Percentiles rank a stretch among this genome's conserved stretches.
Evolutionary conservation across 2,329 filamentous ascomycete species (phyloP).

Genomic region (Hypoxylon sp.): DNA sequence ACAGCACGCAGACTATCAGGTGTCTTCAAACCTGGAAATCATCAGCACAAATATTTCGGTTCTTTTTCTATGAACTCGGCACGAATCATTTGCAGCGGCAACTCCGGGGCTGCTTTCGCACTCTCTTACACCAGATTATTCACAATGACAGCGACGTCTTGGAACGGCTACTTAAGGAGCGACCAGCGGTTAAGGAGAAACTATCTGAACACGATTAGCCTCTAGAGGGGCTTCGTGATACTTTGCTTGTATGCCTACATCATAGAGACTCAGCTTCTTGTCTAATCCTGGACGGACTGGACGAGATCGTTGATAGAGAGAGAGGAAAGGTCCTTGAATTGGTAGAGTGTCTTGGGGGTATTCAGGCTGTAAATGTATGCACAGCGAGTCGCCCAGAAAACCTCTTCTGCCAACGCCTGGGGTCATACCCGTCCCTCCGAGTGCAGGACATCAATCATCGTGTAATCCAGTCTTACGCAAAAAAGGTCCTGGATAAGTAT

Average conservation of each 20-base stretch:
- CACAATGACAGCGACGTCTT: neutral
- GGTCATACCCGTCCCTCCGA: constrained; percentile 8
- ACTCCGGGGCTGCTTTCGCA: constrained; percentile 32
- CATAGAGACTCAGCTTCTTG: constrained; percentile 14
- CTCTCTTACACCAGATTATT: constrained; percentile 32
- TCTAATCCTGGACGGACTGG: constrained; percentile 38
- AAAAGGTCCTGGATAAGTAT: neutral
- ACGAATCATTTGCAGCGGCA: constrained; percentile 25
- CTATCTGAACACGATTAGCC: constrained; percentile 40
- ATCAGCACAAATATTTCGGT: constrained; percentile 21
- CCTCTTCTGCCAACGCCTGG: constrained; percentile 12
- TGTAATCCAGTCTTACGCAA: constrained; percentile 14
- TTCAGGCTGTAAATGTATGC: constrained; percentile 35
- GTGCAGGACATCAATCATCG: constrained; percentile 21
- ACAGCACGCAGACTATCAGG: constrained; percentile 6
- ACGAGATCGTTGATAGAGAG: constrained; percentile 33
- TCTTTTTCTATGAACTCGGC: constrained; percentile 37
- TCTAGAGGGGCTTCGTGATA: constrained; percentile 21
- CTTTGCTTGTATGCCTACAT: constrained; percentile 9
- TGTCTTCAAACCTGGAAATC: constrained; percentile 19
- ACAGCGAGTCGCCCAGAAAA: constrained; percentile 34
- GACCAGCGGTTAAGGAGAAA: constrained; percentile 19
- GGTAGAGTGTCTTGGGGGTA: constrained; percentile 12
- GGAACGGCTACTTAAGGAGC: constrained; percentile 9
- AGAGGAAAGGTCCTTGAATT: constrained; percentile 9